These are phyloP conservation scores for Sisymbrium altissimum DNA, from an alignment of 345 rosid genomes.

Conservation along the genomic window DNA sequence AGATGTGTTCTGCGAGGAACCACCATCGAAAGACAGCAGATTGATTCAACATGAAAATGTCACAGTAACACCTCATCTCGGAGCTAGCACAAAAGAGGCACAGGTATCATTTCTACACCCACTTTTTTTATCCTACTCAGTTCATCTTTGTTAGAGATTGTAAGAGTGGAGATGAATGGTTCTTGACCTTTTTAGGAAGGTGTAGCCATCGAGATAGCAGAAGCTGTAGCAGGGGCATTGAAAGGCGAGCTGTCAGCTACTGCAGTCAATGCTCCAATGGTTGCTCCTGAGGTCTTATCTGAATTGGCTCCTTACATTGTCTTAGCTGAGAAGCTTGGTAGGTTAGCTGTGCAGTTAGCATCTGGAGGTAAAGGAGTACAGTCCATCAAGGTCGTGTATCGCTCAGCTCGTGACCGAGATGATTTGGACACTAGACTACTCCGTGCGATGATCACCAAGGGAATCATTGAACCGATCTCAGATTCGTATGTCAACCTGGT, in stretches of 20 bases:
- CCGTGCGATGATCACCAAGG: conserved; percentile 83
- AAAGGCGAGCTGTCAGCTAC: conserved; percentile 75
- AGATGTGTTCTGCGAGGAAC: conserved; percentile 74
- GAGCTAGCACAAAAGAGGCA: conserved; percentile 93
- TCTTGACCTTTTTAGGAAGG: conserved; percentile 51
- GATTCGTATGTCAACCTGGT: conserved; percentile 64
- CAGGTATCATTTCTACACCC: conserved; percentile 37
- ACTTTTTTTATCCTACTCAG: neutral
- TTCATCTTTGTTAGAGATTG: neutral
- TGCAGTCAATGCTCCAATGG: conserved; percentile 89
- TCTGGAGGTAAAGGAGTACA: conserved; percentile 68
- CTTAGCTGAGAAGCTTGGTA: conserved; percentile 76
- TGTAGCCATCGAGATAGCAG: conserved; percentile 87
- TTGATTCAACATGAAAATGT: conserved; percentile 69
- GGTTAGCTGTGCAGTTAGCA: conserved; percentile 71
- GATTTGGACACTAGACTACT: conserved; percentile 85
- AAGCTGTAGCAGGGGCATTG: conserved; percentile 81
- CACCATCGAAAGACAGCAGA: conserved; percentile 58
- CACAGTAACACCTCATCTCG: conserved; percentile 83
- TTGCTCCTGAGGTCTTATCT: conserved; percentile 56
- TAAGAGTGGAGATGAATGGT: neutral
- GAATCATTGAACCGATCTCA: conserved; percentile 82
- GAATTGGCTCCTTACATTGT: conserved; percentile 65
- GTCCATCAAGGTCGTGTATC: conserved; percentile 57
- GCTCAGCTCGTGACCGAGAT: conserved; percentile 58